Base-by-base conservation (phyloP, 495 filamentous ascomycete genomes). In the Lasiosphaeria hispida region DNA sequence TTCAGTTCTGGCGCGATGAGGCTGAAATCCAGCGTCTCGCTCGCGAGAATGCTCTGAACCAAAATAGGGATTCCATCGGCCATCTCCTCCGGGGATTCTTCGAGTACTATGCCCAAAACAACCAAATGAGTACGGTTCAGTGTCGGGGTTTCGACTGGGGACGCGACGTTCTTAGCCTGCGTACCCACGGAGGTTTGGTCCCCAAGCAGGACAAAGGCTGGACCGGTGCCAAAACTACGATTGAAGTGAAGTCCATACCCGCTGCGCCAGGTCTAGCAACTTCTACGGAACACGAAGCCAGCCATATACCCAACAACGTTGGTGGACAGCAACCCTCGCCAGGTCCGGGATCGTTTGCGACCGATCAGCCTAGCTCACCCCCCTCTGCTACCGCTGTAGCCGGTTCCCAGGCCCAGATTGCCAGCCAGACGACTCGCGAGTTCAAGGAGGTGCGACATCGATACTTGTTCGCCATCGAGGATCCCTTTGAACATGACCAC, bases 381-480 rank as follows among this genome's bases (percentile, higher is more conserved):
- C 33, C 40, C 15, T 30, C 7, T 18, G 48, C 8, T 9, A 36
- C 48, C 13, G 8, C 39, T 10, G 18, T 23, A 18, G n/a, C 34
- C 1, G 6, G 1, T 0, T 6, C 14, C 9, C 49, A 36, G 33
- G 35, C 15, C 15, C 36, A 36, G 30, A 30, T 23, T 18, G 9
- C 15, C 10, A 36, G 11, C 13, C 51, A 42, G 5, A 5, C 65
- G n/a, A 35, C 64, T 37, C 53, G 67, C 44, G 71, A 77, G n/a
- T 19, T 75, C 13, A 86, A 85, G 60, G 86, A 88, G 63, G 75
- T 91, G 13, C 80, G 87, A 9, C 80, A 90, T 60, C 83, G 89
- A n/a, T 94, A 88, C 67, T 81, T 95, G 13, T 86, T 94, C 60
- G 87, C 89, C 37, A 91, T 95, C 57, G 91, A 95, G 65, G 90